Evolutionary conservation across 352 stramenopile species (phyloP).

Genomic region (Phytophthora foliorum): DNA sequence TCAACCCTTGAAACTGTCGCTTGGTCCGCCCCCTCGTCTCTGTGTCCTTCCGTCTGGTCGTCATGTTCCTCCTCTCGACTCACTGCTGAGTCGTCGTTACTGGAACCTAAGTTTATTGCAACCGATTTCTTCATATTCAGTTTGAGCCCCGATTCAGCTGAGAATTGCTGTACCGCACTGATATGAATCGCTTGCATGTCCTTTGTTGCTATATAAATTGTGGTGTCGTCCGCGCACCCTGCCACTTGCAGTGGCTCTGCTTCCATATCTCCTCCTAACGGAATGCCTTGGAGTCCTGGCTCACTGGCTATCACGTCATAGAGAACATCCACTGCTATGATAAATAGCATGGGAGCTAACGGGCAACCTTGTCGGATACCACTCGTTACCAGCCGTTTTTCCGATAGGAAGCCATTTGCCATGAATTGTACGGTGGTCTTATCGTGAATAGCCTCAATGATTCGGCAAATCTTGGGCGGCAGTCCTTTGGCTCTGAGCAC

Average conservation of each 20-base stretch:
- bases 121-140: too few relatives aligned
- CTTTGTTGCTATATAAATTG: too few relatives aligned
- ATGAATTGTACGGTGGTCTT: not conserved
- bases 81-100: too few relatives aligned
- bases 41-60: too few relatives aligned
- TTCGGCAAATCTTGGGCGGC: not conserved
- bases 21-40: not conserved
- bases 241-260: too few relatives aligned
- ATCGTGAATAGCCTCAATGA: not conserved
- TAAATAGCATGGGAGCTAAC: constrained; percentile 10
- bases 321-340: not conserved
- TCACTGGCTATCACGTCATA: constrained; percentile 2
- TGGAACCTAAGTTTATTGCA: too few relatives aligned
- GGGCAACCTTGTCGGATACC: constrained; percentile 10
- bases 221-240: too few relatives aligned
- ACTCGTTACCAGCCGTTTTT: not conserved
- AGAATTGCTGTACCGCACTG: too few relatives aligned
- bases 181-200: too few relatives aligned
- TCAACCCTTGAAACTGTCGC: not conserved
- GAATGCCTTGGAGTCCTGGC: not conserved
- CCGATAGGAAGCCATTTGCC: not conserved
- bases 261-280: not conserved
- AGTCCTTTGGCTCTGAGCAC: constrained; percentile 5
- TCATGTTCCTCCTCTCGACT: too few relatives aligned
- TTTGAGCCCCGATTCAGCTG: too few relatives aligned